Base-by-base conservation (phyloP, 2,329 filamentous ascomycete genomes). In the Aspergillus chevalieri region DNA sequence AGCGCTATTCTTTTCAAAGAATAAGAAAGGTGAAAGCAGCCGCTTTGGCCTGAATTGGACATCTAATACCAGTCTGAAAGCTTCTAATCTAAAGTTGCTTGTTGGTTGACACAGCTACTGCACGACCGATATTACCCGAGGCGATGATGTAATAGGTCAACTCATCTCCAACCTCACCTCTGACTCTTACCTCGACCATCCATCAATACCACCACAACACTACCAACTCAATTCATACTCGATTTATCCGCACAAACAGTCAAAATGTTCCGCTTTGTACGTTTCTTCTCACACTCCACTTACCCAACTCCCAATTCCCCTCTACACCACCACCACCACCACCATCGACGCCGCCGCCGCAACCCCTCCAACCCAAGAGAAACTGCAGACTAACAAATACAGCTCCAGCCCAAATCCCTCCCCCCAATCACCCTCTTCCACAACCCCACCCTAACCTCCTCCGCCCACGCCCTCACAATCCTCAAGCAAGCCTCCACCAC, bases 381-480 rank as follows among this genome's bases (percentile, higher is more conserved):
- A 48, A 48, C 41, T 15, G 9, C 39, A 2, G 24, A 8, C 21
- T 19, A 8, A 45, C 10, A 12, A 30, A 12, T 5, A 1, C 34
- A 15, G 46, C n/a, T 42, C 24, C 24, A 90, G 86, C 81, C 78
- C 73, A 91, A 89, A 78, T 80, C 86, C 58, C 80, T 88, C 70
- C 91, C 97, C 76, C 88, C 95, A 58, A 83, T 97, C 67, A 97
- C 92, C 53, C 85, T 98, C 77, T 98, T 97, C 79, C 91, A 96
- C 80, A 87, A 88, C 71, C 82, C 92, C 50, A 80, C 78, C 61
- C 80, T 81, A 47, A 81, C 86, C 19, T 78, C 85, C 56, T 96
- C 91, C 3, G 76, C 82, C 46, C 83, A 86, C 52, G 86, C 86
- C 28, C 81, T 85, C 53, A 85, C 81, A 39, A 74, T 95, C 47